Evolutionary conservation across 768 basidiomycete genomes (phyloP).

Genomic region (Rhizopogon vesiculosus): DNA sequence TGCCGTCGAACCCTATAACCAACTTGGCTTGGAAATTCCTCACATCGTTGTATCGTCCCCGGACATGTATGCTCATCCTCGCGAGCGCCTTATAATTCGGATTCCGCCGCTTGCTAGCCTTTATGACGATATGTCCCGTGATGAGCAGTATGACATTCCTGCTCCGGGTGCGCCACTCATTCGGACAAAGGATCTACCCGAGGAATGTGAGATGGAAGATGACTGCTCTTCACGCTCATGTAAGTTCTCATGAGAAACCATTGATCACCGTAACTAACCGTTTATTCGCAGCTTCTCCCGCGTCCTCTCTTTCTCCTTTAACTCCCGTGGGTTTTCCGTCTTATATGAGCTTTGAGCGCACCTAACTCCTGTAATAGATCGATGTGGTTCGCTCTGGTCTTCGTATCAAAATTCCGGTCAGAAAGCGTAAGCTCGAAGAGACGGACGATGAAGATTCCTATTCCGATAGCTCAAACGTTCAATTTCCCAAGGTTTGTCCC

Average conservation of each 20-base stretch:
- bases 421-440: conserved; percentile 22
- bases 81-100: conserved; percentile 2
- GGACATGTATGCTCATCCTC: background rate
- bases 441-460: conserved; percentile 1
- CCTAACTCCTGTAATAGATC: background rate
- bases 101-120: conserved; percentile 2
- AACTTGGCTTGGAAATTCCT: conserved; percentile 5
- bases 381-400: conserved; percentile 17
- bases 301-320: conserved; percentile 5
- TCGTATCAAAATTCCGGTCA: conserved; percentile 18
- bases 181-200: conserved; percentile 19
- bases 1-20: background rate
- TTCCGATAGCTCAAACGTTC: background rate
- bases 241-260: conserved; percentile 2
- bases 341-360: background rate
- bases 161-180: conserved; percentile 23
- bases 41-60: conserved; percentile 2
- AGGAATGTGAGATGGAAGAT: conserved; percentile 15
- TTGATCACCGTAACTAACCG: background rate
- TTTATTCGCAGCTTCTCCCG: conserved; percentile 6
- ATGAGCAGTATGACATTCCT: background rate
- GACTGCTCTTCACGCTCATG: conserved; percentile 9
- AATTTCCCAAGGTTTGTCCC: conserved; percentile 16
- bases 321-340: conserved; percentile 12
- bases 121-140: background rate